A percentile compares a stretch with the other conserved stretches of the same genome.
Conservation (phyloP, 495 filamentous ascomycete genomes). For the Trichoderma erinaceum region DNA sequence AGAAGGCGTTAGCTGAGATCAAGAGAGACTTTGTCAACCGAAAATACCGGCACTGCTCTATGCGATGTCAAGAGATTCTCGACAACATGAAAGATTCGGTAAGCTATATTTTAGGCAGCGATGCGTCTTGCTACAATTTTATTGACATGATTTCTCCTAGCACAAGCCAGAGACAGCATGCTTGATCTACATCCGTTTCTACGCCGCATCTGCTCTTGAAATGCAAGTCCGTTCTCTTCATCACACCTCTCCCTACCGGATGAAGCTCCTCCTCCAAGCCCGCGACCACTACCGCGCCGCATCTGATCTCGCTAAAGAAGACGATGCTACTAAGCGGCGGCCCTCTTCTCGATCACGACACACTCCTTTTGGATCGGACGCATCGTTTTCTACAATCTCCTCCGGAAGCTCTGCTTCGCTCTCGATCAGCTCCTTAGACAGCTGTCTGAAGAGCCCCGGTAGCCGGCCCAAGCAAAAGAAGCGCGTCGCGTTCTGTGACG, state of each 20-base stretch:
- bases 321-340: slow-evolving; percentile 30
- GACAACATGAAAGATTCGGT: slow-evolving; percentile 35
- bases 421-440: slow-evolving; percentile 37
- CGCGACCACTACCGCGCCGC: slow-evolving; percentile 43
- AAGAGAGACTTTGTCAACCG: slow-evolving; percentile 40
- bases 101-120: background rate
- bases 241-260: slow-evolving; percentile 35
- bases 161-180: slow-evolving; percentile 40
- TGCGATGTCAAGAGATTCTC: slow-evolving; percentile 41
- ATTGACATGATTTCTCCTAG: background rate
- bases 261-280: slow-evolving; percentile 42
- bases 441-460: slow-evolving; percentile 19
- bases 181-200: slow-evolving; percentile 49
- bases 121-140: background rate
- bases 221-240: slow-evolving; percentile 44
- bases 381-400: slow-evolving; percentile 37
- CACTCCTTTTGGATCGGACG: slow-evolving; percentile 40
- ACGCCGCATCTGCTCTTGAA: slow-evolving; percentile 47
- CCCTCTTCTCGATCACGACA: slow-evolving; percentile 32
- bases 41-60: slow-evolving; percentile 41
- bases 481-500: slow-evolving; percentile 46
- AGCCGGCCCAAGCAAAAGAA: slow-evolving; percentile 32
- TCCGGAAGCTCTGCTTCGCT: slow-evolving; percentile 38
- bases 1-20: slow-evolving; percentile 36
- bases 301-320: slow-evolving; percentile 32